These are phyloP conservation scores for Heliamphora exappendiculata DNA, from an alignment of 148 eudicot species.

Conservation along the genomic window DNA sequence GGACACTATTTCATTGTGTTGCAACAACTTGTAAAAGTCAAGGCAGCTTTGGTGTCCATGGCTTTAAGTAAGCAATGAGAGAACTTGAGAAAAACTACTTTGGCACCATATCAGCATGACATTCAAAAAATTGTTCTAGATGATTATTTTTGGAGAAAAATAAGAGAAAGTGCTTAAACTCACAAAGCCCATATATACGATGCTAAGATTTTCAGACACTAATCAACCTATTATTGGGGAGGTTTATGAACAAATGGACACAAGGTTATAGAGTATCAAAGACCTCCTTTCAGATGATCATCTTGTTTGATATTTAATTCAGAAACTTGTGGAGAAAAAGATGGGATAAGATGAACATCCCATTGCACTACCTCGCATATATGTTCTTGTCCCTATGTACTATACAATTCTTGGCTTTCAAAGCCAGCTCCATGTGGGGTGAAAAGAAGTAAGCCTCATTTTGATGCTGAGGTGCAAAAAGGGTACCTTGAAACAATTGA, in stretches of 20 bases:
- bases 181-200: not conserved
- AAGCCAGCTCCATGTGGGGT: not conserved
- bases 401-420: not conserved
- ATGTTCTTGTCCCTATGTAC: constrained; percentile 1
- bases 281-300: too few relatives aligned
- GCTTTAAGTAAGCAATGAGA: not conserved
- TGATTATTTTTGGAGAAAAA: not conserved
- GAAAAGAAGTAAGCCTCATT: not conserved
- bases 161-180: not conserved
- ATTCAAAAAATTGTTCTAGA: not conserved
- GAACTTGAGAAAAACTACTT: not conserved
- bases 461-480: not conserved
- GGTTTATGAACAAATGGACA: constrained; percentile 10
- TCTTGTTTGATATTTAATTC: not conserved
- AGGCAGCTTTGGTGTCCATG: not conserved
- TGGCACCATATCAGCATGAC: not conserved
- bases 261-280: too few relatives aligned
- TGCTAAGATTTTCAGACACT: not conserved
- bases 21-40: not conserved
- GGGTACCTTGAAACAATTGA: constrained; percentile 9
- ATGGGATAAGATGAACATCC: constrained; percentile 22
- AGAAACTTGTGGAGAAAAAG: not conserved
- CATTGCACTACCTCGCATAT: constrained; percentile 16
- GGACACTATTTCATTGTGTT: not conserved
- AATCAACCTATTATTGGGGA: not conserved